Evolutionary conservation across 805 yeast species (phyloP).

Genomic region (Starmerella scarabaei): DNA sequence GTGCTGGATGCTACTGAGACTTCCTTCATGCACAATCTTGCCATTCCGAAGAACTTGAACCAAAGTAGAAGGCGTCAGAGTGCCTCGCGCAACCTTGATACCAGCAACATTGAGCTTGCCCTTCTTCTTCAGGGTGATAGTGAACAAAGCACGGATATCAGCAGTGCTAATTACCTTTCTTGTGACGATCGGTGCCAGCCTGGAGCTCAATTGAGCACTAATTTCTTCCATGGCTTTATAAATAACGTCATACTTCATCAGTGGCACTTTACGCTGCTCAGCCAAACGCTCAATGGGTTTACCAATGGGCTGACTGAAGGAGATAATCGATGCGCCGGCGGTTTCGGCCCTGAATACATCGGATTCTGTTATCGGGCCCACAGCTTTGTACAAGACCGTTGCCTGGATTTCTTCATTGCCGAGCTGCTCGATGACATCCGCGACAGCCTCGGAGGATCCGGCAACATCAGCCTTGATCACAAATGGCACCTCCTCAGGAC

Average conservation of each 20-base stretch:
- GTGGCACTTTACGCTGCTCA: conserved; percentile 39
- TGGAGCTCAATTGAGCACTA: conserved; percentile 44
- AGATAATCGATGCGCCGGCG: conserved; percentile 59
- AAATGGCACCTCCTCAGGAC: conserved; percentile 37
- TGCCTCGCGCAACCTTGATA: conserved; percentile 63
- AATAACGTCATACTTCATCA: conserved; percentile 63
- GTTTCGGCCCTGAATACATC: conserved; percentile 57
- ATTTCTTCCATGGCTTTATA: conserved; percentile 82
- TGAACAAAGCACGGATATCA: conserved; percentile 57
- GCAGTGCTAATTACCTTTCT: conserved; percentile 54
- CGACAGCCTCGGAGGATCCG: conserved; percentile 90
- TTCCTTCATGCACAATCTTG: conserved; percentile 42
- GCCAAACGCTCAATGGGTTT: conserved; percentile 51
- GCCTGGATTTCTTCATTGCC: conserved; percentile 79
- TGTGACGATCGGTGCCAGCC: conserved; percentile 54
- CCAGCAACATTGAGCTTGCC: conserved; percentile 62
- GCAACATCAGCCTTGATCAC: conserved; percentile 83
- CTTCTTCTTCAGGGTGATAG: conserved; percentile 42
- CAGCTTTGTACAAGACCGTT: conserved; percentile 56
- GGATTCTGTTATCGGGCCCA: conserved; percentile 59
- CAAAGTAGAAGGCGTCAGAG: conserved; percentile 43
- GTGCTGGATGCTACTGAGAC: conserved; percentile 60
- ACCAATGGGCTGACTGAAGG: conserved; percentile 64
- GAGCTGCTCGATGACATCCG: conserved; percentile 63
- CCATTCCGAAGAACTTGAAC: conserved; percentile 46